Percentiles rank a stretch among this genome's conserved stretches.
phyloP scores from a whole-genome alignment of 345 rosid genomes.

The Euphorbia peplus region DNA sequence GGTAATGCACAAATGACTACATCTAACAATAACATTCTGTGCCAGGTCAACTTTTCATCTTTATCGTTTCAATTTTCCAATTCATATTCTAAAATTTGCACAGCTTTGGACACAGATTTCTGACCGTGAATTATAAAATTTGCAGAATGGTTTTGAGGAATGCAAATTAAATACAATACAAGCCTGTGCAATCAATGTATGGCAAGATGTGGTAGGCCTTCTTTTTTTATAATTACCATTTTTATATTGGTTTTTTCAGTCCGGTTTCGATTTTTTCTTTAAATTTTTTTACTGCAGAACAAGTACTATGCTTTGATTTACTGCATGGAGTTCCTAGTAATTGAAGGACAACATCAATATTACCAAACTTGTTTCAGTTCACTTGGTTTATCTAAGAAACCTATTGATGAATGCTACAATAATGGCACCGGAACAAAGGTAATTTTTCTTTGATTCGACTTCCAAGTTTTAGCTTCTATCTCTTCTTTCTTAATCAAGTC shows the following conservation, averaged over 20 bases:
- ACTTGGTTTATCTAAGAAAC: constrained; percentile 26
- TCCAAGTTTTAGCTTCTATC: constrained; percentile 8
- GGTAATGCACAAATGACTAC: constrained; percentile 29
- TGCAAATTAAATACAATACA: constrained; percentile 36
- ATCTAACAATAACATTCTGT: constrained; percentile 18
- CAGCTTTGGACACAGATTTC: no score
- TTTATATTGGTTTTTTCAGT: not conserved
- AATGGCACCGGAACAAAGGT: constrained; percentile 37
- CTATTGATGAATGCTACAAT: constrained; percentile 25
- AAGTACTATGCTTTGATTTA: constrained; percentile 30
- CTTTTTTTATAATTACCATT: not conserved
- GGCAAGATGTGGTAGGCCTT: constrained; percentile 31
- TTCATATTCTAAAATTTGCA: not conserved
- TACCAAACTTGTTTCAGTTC: constrained; percentile 36
- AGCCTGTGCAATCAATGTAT: constrained; percentile 36
- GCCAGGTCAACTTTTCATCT: constrained; percentile 29
- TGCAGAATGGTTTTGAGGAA: constrained; percentile 46
- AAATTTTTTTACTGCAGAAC: constrained; percentile 20
- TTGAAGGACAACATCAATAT: constrained; percentile 25
- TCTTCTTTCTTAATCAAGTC: not conserved
- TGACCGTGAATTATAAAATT: not conserved
- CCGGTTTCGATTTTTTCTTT: not conserved
- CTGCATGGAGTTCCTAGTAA: constrained; percentile 40
- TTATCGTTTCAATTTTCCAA: not conserved
- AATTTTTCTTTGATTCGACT: no score